Evolutionary conservation across 2,329 filamentous ascomycete species (phyloP), one percentile per base, ranked within the genome.

Genomic region (Scytalidium lignicola): DNA sequence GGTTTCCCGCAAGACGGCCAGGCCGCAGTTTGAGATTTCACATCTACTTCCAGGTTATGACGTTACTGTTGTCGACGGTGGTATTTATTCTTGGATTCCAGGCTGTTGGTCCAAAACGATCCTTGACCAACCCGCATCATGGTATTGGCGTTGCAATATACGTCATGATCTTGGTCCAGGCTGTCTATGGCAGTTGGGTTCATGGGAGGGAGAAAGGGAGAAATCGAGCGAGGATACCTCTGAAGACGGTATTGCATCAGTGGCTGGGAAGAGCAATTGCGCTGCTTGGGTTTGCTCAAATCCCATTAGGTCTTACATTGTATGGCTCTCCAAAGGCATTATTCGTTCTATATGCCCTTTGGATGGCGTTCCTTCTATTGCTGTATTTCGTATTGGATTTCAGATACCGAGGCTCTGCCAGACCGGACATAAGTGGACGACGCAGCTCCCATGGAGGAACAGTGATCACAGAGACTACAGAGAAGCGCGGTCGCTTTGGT

Each of bases 241-340:
- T 65, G 10, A 63, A 56, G 40, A 37, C 57, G 28, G 55, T 63
- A 9, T 67, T 97, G 40, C 93, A 99, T 70, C 87, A 91, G 64
- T 96, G 93, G 90, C 70, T 88, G 17, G 93, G 93, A 17, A 78
- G 91, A 50, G 72, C 80, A 1, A 82, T 92, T 59, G 86, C 88
- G 2, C 69, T 97, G 17, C 74, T 99, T 3, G 93, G 89, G 0
- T 83, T 97, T 56, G 79, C 85, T 3, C 93, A 99, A 65, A 82
- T 99, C 10, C 87, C 93, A 0, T 75, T 99, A 1, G 93, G 93
- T 0, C 74, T 99, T 43, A 91, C 91, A 0, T 75, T 99, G 1
- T 99, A 96, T 62, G 93, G 93, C 5, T 96, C 91, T 23, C 92
- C 93, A 4, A 82, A 86, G 61, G 80, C 79, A 32, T 76, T 91